A percentile compares a stretch with the other conserved stretches of the same genome.
Conservation (phyloP, 768 basidiomycete species). For the Tricholoma sp. region DNA sequence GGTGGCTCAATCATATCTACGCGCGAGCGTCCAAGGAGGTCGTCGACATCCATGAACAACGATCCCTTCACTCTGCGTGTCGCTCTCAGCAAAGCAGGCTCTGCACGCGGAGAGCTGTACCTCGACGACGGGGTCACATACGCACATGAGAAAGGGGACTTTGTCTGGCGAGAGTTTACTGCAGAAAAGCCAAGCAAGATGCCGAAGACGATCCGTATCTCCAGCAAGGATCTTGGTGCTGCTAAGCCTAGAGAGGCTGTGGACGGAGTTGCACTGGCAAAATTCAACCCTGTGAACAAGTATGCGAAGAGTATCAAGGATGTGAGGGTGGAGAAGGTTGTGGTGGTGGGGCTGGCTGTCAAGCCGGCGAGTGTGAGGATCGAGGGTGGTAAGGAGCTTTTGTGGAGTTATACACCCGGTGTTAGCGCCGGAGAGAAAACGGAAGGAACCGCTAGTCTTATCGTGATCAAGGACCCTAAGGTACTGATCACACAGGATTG, state of each 20-base stretch:
- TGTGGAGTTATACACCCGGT: constrained; percentile 67
- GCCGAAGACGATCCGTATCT: constrained; percentile 37
- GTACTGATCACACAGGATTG: constrained; percentile 58
- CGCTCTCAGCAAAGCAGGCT: constrained; percentile 56
- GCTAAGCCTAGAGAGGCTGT: constrained; percentile 41
- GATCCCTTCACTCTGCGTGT: constrained; percentile 93
- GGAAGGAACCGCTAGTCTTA: constrained; percentile 60
- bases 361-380: constrained; percentile 61
- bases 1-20: constrained; percentile 90
- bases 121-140: constrained; percentile 92
- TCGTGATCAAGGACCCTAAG: constrained; percentile 75
- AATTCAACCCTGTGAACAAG: constrained; percentile 53
- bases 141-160: constrained; percentile 66
- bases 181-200: constrained; percentile 45
- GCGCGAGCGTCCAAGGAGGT: constrained; percentile 80
- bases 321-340: constrained; percentile 79
- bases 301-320: constrained; percentile 62
- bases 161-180: constrained; percentile 76
- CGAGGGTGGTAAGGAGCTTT: constrained; percentile 44
- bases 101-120: constrained; percentile 83
- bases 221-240: constrained; percentile 51
- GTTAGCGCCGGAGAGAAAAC: constrained; percentile 49
- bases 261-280: constrained; percentile 42
- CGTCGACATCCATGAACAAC: constrained; percentile 81
- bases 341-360: constrained; percentile 65